Base-by-base conservation (phyloP, 306 rosid genomes). In the Prinsepia uniflora region DNA sequence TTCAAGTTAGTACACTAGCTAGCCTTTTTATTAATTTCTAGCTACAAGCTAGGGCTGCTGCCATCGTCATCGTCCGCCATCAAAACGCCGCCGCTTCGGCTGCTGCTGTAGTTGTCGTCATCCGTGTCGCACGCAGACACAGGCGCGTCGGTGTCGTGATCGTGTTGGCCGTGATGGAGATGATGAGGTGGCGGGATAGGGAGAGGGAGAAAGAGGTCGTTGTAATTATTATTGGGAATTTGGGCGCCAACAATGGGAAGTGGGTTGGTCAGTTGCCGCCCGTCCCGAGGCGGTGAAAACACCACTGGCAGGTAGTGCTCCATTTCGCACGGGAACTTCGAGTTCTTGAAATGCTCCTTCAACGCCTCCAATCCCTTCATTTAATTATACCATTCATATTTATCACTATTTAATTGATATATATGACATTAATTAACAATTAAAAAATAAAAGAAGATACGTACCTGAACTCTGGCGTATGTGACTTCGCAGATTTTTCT, bases 261-360 rank as follows among this genome's bases (percentile, higher is more conserved):
- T 54, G 98, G 96, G 65, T 84, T 87, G 77, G 97, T 84, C 78
- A 82, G 68, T 13, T 75, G 84, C 88, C 59, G 80, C 59, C 97
- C 97, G 67, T 92, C 94, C 57, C 97, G 88, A n/a, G 97, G 85
- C 5, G 96, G 97, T 2, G 85, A 76, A 78, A 92, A 89, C 53
- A 85, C 87, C 62, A 87, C 96, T 40, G 97, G 97, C 79, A 89
- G 50, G 67, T 87, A 89, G 75, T 92, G 86, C 70, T 89, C 97
- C 84, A 78, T 81, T 72, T 92, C 97, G 76, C 92, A 85, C 72
- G 97, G 97, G 86, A 92, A 92, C 86, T 89, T 92, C 18, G 97
- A 92, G 85, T 92, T 92, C 96, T 87, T 89, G 84, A 92, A 92
- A 66, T 92, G 97, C 81, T 92, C 97, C 68, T 89, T 92, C 86